Percentiles rank a stretch among this genome's conserved stretches.
Conservation (phyloP, 176 grass and related monocot species). For the Carex pumila region DNA sequence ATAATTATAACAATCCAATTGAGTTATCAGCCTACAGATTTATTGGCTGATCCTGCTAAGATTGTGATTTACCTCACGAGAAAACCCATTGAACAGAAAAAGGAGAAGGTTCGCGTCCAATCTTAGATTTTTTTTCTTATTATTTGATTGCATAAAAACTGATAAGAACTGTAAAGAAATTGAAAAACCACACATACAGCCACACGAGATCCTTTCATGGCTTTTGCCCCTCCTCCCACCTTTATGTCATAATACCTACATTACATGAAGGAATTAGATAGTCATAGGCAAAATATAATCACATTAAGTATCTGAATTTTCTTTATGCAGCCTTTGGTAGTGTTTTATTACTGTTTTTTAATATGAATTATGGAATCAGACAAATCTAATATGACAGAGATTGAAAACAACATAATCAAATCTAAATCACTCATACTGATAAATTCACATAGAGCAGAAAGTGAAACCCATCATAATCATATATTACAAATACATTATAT, state of each 20-base stretch:
- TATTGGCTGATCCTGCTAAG: not conserved
- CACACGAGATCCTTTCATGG: conserved; percentile 84
- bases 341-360: not conserved
- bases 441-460: not conserved
- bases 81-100: not conserved
- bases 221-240: conserved; percentile 68
- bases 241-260: conserved; percentile 89
- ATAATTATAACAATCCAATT: not conserved
- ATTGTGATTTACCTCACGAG: not conserved
- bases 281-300: not conserved
- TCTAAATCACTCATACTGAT: not conserved
- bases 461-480: not conserved
- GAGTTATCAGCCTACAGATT: not conserved
- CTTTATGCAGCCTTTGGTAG: not conserved
- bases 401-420: not conserved
- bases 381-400: not conserved
- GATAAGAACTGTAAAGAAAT: not conserved
- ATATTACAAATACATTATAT: not conserved
- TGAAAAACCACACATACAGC: conserved; percentile 46
- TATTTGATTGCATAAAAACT: not conserved
- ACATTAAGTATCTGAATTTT: not conserved
- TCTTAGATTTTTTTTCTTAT: too few species aligned
- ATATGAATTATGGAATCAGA: not conserved
- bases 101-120: too few species aligned
- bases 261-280: not conserved